These are phyloP conservation scores for Cercospora sp. DNA, from an alignment of 2,329 filamentous ascomycete species.

Conservation along the genomic window DNA sequence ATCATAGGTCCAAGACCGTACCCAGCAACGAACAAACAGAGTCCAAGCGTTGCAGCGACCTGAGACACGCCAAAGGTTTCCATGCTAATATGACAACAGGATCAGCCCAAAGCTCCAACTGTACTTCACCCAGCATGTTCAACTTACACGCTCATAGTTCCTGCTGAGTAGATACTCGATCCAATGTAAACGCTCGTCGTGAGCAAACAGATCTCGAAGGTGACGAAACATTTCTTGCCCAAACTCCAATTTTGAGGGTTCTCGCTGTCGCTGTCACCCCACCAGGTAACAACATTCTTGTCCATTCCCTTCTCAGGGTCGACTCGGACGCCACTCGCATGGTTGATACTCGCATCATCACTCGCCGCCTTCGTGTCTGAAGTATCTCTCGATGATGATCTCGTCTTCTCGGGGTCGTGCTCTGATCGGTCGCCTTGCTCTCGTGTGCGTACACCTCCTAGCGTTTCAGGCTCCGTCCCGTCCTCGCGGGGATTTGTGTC, in stretches of 20 bases:
- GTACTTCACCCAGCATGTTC: neutral
- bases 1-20: slow-evolving; percentile 54
- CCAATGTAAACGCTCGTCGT: slow-evolving; percentile 56
- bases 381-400: slow-evolving; percentile 25
- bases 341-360: slow-evolving; percentile 34
- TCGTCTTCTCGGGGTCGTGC: neutral
- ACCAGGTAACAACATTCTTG: slow-evolving; percentile 55
- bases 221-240: slow-evolving; percentile 48
- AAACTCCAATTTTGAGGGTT: slow-evolving; percentile 42
- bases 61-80: slow-evolving; percentile 48
- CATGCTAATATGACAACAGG: slow-evolving; percentile 22
- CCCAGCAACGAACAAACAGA: slow-evolving; percentile 54
- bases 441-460: slow-evolving; percentile 34
- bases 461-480: slow-evolving; percentile 30
- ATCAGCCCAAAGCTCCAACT: neutral
- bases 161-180: slow-evolving; percentile 54
- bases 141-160: slow-evolving; percentile 41
- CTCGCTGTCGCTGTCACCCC: slow-evolving; percentile 49
- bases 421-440: slow-evolving; percentile 22
- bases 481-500: slow-evolving; percentile 42
- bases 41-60: slow-evolving; percentile 51
- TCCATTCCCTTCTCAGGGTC: slow-evolving; percentile 57
- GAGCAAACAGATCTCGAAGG: slow-evolving; percentile 50
- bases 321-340: slow-evolving; percentile 46
- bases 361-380: slow-evolving; percentile 4